Evolutionary conservation across 2,329 filamentous ascomycete species (phyloP).

Genomic region (Trichoderma koningii): DNA sequence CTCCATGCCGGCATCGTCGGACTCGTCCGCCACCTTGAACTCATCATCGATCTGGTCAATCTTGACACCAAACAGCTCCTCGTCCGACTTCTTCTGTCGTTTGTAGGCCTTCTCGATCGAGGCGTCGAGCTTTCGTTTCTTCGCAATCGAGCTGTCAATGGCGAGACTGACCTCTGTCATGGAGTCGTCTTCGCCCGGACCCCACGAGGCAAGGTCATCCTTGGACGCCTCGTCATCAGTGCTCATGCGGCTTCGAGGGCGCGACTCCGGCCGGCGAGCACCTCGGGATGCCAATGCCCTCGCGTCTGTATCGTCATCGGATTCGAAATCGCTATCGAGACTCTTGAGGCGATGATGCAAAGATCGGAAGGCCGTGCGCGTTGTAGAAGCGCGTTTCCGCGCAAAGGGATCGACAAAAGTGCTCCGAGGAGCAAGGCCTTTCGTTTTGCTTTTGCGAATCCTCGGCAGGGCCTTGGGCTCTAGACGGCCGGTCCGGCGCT

Average conservation of each 20-base stretch:
- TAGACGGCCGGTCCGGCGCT: slow-evolving; percentile 60
- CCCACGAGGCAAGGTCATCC: slow-evolving; percentile 52
- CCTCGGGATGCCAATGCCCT: slow-evolving; percentile 63
- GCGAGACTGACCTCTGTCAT: slow-evolving; percentile 74
- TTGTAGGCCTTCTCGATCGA: slow-evolving; percentile 72
- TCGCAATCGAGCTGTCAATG: slow-evolving; percentile 57
- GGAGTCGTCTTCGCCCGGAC: slow-evolving; percentile 61
- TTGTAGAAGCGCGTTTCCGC: slow-evolving; percentile 60
- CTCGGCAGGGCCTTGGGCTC: slow-evolving; percentile 67
- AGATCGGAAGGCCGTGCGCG: slow-evolving; percentile 68
- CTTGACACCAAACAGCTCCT: slow-evolving; percentile 72
- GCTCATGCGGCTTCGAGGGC: slow-evolving; percentile 73
- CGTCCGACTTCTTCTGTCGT: slow-evolving; percentile 77
- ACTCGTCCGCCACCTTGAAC: slow-evolving; percentile 49
- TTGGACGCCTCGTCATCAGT: slow-evolving; percentile 59
- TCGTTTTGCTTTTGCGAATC: slow-evolving; percentile 69
- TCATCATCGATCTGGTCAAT: slow-evolving; percentile 56
- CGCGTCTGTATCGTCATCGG: slow-evolving; percentile 75
- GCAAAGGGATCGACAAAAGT: slow-evolving; percentile 70
- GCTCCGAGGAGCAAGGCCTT: slow-evolving; percentile 56
- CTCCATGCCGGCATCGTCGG: slow-evolving; percentile 55
- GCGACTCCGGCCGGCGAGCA: slow-evolving; percentile 83
- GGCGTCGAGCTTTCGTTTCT: slow-evolving; percentile 71
- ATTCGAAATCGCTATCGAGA: slow-evolving; percentile 73
- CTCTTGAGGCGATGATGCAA: slow-evolving; percentile 73